Percentiles rank a stretch among this genome's conserved stretches.
These are phyloP conservation scores for Fusarium austroafricanum DNA, from an alignment of 2,329 filamentous ascomycete species.

Conservation along the genomic window DNA sequence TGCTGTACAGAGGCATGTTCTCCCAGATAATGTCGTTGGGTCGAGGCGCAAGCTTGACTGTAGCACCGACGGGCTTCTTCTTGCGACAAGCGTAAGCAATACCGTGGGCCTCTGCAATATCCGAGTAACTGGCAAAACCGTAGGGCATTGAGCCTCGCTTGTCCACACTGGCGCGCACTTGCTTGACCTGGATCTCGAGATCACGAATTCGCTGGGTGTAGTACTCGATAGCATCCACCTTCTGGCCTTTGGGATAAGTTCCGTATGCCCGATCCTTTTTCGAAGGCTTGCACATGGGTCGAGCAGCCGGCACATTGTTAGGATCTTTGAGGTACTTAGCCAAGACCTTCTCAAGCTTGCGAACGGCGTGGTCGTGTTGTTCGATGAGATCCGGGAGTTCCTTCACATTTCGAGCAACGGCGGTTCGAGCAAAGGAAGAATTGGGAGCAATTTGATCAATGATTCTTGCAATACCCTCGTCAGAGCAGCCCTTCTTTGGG, in stretches of 20 bases:
- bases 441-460: constrained; percentile 84
- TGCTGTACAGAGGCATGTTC: constrained; percentile 80
- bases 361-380: constrained; percentile 83
- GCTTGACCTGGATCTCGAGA: constrained; percentile 85
- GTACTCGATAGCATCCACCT: constrained; percentile 95
- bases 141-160: constrained; percentile 89
- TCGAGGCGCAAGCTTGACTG: constrained; percentile 81
- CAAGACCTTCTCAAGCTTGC: constrained; percentile 83
- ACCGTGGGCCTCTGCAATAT: constrained; percentile 86
- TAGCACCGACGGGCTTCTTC: constrained; percentile 83
- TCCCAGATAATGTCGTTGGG: constrained; percentile 97
- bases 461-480: constrained; percentile 88
- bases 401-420: constrained; percentile 92
- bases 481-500: constrained; percentile 77
- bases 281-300: constrained; percentile 82
- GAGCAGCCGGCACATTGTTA: constrained; percentile 77
- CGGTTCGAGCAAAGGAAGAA: constrained; percentile 80
- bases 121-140: constrained; percentile 93
- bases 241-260: constrained; percentile 74
- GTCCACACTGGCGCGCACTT: constrained; percentile 84
- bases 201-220: constrained; percentile 85
- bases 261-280: constrained; percentile 79
- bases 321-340: constrained; percentile 94
- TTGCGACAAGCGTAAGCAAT: constrained; percentile 85
- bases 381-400: constrained; percentile 86